phyloP scores from a whole-genome alignment of 2,329 filamentous ascomycete genomes.

The Zasmidium angulare region DNA sequence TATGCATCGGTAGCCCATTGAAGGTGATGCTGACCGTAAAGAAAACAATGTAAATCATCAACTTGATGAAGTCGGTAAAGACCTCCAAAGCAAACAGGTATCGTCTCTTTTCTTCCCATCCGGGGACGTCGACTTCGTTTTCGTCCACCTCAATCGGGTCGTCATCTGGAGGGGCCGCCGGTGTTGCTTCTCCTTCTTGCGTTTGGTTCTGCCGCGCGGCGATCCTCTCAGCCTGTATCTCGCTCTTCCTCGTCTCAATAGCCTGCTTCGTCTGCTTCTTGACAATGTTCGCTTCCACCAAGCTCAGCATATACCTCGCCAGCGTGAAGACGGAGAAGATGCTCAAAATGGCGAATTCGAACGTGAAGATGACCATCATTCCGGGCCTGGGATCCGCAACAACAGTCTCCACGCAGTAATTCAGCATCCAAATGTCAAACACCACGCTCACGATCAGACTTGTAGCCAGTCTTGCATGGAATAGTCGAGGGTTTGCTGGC shows the following conservation, averaged over 20 bases:
- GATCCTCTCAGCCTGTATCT: slow-evolving; percentile 59
- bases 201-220: slow-evolving; percentile 40
- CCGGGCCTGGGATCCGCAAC: slow-evolving; percentile 86
- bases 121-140: slow-evolving; percentile 90
- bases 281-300: slow-evolving; percentile 74
- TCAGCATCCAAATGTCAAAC: slow-evolving; percentile 78
- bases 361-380: slow-evolving; percentile 99
- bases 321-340: slow-evolving; percentile 79
- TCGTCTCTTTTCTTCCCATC: slow-evolving; percentile 94
- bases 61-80: slow-evolving; percentile 77
- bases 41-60: slow-evolving; percentile 85
- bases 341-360: slow-evolving; percentile 87
- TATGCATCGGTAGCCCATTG: slow-evolving; percentile 94
- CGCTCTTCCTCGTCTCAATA: slow-evolving; percentile 65
- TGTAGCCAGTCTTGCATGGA: slow-evolving; percentile 77
- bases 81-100: slow-evolving; percentile 89
- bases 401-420: slow-evolving; percentile 78
- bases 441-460: slow-evolving; percentile 76
- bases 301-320: slow-evolving; percentile 73
- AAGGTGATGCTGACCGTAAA: slow-evolving; percentile 91
- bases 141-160: slow-evolving; percentile 69
- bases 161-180: slow-evolving; percentile 59
- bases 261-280: slow-evolving; percentile 70
- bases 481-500: slow-evolving; percentile 80
- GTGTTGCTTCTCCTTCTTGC: slow-evolving; percentile 29